Conservation (phyloP, 2,329 filamentous ascomycete species). For the Curvularia hawaiiensis region DNA sequence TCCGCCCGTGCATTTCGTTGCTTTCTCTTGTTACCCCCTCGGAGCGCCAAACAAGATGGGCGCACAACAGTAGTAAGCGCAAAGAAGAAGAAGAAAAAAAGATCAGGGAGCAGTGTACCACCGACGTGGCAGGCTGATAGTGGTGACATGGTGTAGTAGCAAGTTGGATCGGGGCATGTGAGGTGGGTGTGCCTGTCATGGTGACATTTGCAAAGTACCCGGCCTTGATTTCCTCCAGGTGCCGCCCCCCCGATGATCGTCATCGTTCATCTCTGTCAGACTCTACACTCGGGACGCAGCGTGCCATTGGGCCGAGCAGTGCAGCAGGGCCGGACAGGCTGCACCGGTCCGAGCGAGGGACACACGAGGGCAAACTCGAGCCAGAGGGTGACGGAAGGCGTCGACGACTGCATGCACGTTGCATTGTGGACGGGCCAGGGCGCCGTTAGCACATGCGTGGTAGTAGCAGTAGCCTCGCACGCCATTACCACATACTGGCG, state of each 20-base stretch:
- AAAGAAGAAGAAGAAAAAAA: not conserved
- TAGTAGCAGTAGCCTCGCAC: not conserved
- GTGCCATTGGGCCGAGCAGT: constrained; percentile 8
- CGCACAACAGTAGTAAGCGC: constrained; percentile 16
- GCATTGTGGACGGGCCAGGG: constrained; percentile 9
- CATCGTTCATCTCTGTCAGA: constrained; percentile 5
- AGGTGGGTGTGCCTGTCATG: not conserved
- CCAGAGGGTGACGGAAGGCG: constrained; percentile 3
- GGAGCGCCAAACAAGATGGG: constrained; percentile 19
- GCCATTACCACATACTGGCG: constrained; percentile 3
- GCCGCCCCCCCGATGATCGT: constrained; percentile 8
- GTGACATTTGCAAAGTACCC: constrained; percentile 7
- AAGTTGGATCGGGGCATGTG: constrained; percentile 1
- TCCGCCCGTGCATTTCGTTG: constrained; percentile 4
- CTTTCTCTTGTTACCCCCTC: not conserved
- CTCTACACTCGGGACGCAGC: constrained; percentile 1
- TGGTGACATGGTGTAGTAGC: not conserved
- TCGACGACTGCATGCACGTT: constrained; percentile 8
- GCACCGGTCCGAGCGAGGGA: constrained; percentile 9
- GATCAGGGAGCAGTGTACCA: not conserved
- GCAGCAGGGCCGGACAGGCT: constrained; percentile 3
- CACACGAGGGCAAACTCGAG: constrained; percentile 2
- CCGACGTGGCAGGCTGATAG: constrained; percentile 22
- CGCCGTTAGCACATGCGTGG: not conserved
- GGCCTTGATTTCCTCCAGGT: not conserved